phyloP scores from a whole-genome alignment of 2,329 filamentous ascomycete genomes.

The Furcasterigmium furcatum region DNA sequence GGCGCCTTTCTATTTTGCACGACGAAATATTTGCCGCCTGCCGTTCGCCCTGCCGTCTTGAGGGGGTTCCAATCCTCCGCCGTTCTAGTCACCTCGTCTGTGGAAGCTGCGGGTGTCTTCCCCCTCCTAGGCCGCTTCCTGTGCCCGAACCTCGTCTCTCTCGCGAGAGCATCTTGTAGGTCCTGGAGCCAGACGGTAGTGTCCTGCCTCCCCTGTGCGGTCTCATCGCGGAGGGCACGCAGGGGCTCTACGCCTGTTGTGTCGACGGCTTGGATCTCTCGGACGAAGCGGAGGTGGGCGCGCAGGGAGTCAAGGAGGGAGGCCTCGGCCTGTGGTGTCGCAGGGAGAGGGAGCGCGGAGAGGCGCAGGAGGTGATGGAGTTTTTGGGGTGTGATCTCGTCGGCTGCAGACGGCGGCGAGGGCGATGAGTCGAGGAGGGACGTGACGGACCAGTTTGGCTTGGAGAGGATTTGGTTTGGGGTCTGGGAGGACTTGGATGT shows the following conservation, averaged over 20 bases:
- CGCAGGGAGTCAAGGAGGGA: slow-evolving; percentile 72
- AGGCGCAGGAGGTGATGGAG: slow-evolving; percentile 84
- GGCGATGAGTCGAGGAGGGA: slow-evolving; percentile 56
- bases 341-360: slow-evolving; percentile 78
- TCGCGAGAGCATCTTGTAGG: slow-evolving; percentile 51
- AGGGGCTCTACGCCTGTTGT: slow-evolving; percentile 71
- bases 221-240: slow-evolving; percentile 78
- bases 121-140: slow-evolving; percentile 38
- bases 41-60: slow-evolving; percentile 58
- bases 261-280: slow-evolving; percentile 76
- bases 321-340: slow-evolving; percentile 57
- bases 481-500: slow-evolving; percentile 9
- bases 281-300: slow-evolving; percentile 88
- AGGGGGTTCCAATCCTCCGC: slow-evolving; percentile 70
- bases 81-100: slow-evolving; percentile 30
- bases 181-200: slow-evolving; percentile 57
- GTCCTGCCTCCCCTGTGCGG: slow-evolving; percentile 48
- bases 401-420: slow-evolving; percentile 19
- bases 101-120: not conserved
- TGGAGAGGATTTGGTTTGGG: slow-evolving; percentile 51
- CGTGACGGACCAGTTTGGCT: slow-evolving; percentile 80
- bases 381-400: slow-evolving; percentile 60
- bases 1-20: slow-evolving; percentile 56
- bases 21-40: slow-evolving; percentile 70
- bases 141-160: slow-evolving; percentile 60